A percentile compares a stretch with the other conserved stretches of the same genome.
phyloP scores from a whole-genome alignment of 2,329 filamentous ascomycete genomes.

The Calcarisporium arbuscula region DNA sequence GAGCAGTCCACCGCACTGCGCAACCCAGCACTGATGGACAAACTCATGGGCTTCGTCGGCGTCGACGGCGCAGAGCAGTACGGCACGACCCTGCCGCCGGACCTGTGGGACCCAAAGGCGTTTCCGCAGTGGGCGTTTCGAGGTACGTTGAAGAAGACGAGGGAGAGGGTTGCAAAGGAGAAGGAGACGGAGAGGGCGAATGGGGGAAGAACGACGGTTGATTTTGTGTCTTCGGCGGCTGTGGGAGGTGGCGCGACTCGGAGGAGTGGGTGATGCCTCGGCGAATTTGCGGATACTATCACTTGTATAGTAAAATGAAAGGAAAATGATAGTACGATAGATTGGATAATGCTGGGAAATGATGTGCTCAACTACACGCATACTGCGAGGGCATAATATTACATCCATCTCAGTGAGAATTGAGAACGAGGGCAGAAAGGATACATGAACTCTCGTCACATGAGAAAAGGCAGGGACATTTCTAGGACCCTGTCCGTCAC shows the following conservation, averaged over 20 bases:
- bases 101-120: conserved; percentile 51
- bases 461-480: too few species aligned
- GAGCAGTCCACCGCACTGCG: conserved; percentile 59
- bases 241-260: conserved; percentile 15
- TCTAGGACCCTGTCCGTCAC: too few species aligned
- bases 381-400: too few species aligned
- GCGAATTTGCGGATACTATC: too few species aligned
- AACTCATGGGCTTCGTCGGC: conserved; percentile 62
- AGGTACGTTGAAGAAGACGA: conserved; percentile 41
- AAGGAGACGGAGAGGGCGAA: conserved; percentile 35
- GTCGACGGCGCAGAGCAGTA: conserved; percentile 52
- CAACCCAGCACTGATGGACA: conserved; percentile 67
- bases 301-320: too few species aligned
- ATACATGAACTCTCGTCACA: too few species aligned
- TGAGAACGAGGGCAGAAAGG: not conserved
- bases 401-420: too few species aligned
- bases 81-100: conserved; percentile 49
- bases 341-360: too few species aligned
- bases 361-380: too few species aligned
- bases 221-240: conserved; percentile 40
- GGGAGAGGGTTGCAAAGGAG: conserved; percentile 38
- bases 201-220: conserved; percentile 36
- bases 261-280: too few species aligned
- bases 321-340: too few species aligned
- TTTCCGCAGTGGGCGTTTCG: conserved; percentile 52